Evolutionary conservation across 2,329 filamentous ascomycete genomes (phyloP).

Genomic region (Fusarium pilosicola): DNA sequence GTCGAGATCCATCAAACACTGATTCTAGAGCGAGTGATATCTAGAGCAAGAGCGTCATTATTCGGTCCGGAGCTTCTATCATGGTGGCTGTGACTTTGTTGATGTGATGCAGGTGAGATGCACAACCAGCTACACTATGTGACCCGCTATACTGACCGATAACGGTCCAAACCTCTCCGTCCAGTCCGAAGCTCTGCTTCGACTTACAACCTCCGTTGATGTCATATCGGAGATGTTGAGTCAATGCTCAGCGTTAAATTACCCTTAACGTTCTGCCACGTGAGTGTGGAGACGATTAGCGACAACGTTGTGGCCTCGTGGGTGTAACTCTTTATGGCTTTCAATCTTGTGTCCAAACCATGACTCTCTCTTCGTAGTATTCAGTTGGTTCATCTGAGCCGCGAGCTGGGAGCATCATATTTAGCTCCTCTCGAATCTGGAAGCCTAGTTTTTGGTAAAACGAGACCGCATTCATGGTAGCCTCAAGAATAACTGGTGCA

Average conservation of each 20-base stretch:
- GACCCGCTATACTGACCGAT: neutral
- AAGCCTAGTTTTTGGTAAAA: conserved; percentile 55
- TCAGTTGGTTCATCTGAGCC: conserved; percentile 44
- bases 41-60: conserved; percentile 36
- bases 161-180: neutral
- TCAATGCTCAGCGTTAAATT: neutral
- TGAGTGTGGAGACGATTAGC: conserved; percentile 40
- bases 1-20: conserved; percentile 27
- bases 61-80: conserved; percentile 21
- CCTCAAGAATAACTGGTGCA: conserved; percentile 52
- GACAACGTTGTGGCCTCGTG: conserved; percentile 15
- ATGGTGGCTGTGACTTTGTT: conserved; percentile 15
- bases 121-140: neutral
- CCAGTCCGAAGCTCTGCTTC: conserved; percentile 2
- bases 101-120: neutral
- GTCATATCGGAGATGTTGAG: conserved; percentile 10
- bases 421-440: conserved; percentile 43
- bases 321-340: neutral
- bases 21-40: conserved; percentile 6
- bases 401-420: conserved; percentile 49
- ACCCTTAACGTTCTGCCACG: conserved; percentile 30
- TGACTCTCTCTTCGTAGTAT: conserved; percentile 49
- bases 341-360: conserved; percentile 45
- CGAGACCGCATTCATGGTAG: conserved; percentile 50
- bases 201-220: conserved; percentile 25